Evolutionary conservation across 2,329 filamentous ascomycete genomes (phyloP), one percentile per base, ranked within the genome.

Genomic region (Pseudopyricularia javanii): DNA sequence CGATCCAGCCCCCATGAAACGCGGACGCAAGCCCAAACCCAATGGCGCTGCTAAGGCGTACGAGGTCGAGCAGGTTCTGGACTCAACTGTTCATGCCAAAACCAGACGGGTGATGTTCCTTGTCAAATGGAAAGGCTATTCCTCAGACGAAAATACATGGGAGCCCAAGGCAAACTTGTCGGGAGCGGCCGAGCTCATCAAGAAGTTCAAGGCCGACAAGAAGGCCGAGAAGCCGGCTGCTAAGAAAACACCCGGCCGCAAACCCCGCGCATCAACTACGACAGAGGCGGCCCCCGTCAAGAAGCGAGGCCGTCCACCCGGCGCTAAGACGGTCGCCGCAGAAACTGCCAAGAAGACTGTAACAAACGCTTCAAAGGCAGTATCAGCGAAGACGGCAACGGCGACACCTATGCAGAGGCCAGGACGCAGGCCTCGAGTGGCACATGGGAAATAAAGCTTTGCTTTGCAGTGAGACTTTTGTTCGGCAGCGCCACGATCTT

Each of bases 51-150:
- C 14, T 12, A 49, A 55, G 11, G 68, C 72, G 54, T 79, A 68
- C 61, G 69, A 73, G 51, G 73, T 79, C 0, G 75, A 80, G 58
- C 58, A 61, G 3, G 74, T 79, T 32, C 50, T 76, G 11, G 68
- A 68, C 17, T 66, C 66, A 0, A 62, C 59, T 4, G 63, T 74
- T 35, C 68, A 74, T 40, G 59, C 59, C 7, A 59, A 62, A 5
- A 69, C 67, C 1, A 63, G 64, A 55, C 60, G 68, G 54, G 64
- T 69, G 56, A 61, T 70, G 59, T 81, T 75, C 59, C 56, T 66
- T 3, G 69, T 82, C 52, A 78, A 80, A 61, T 81, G 78, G 78
- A 70, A 72, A 57, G 74, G 72, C 0, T 80, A 68, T 52, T 50
- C 65, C 0, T 56, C 58, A 1, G 62, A 65, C 17, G 60, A 74